Conservation (phyloP, 805 yeast genomes). For the Lipomyces yamadae region DNA sequence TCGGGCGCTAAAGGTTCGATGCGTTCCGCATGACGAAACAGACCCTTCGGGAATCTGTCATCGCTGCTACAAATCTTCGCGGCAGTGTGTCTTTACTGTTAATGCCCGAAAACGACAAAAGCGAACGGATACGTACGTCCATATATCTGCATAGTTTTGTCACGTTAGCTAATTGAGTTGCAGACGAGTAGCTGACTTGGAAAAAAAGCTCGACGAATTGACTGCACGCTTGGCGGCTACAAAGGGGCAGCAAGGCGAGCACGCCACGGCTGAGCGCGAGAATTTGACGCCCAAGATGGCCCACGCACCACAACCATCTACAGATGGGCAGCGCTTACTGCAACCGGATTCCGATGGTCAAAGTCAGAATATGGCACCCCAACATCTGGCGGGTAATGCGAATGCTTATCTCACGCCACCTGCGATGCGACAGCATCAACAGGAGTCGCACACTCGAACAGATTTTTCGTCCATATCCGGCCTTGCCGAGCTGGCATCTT, state of each 20-base stretch:
- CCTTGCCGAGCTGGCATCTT: conserved; percentile 16
- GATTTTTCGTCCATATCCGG: conserved; percentile 7
- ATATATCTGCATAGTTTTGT: too few relatives aligned
- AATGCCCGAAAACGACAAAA: conserved; percentile 60
- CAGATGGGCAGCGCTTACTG: not conserved
- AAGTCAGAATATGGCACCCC: not conserved
- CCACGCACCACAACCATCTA: not conserved
- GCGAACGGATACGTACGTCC: conserved; percentile 45
- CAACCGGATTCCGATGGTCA: not conserved
- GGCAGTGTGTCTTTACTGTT: conserved; percentile 69
- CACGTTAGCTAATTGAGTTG: conserved; percentile 3
- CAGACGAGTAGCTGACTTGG: conserved; percentile 45
- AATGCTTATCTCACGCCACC: conserved; percentile 8
- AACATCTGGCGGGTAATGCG: not conserved
- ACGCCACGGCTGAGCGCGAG: not conserved
- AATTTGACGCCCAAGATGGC: not conserved
- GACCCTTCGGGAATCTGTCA: conserved; percentile 70
- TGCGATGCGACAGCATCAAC: not conserved
- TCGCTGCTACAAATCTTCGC: conserved; percentile 68
- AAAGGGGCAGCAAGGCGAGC: not conserved
- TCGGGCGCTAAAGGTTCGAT: conserved; percentile 80
- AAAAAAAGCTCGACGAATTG: conserved; percentile 41
- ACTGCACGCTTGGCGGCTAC: conserved; percentile 20
- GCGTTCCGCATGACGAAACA: conserved; percentile 68
- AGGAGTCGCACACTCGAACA: not conserved